phyloP scores from a whole-genome alignment of 2,329 filamentous ascomycete species.

The Diaporthe eres region DNA sequence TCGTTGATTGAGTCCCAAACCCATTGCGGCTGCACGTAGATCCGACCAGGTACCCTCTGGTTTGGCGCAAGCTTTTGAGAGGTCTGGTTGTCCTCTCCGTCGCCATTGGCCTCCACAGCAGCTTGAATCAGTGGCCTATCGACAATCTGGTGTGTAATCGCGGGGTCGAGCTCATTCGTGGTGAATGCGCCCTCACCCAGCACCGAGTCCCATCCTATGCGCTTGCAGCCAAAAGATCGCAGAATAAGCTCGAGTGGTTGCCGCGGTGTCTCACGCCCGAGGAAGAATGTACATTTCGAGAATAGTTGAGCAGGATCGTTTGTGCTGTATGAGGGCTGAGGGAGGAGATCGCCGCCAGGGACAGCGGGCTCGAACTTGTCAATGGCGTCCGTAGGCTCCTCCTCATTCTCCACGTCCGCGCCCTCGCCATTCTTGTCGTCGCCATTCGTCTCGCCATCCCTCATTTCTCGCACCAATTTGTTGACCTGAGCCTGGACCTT shows the following conservation, averaged over 20 bases:
- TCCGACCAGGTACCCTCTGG: constrained; percentile 88
- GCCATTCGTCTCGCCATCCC: constrained; percentile 60
- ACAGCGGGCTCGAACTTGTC: constrained; percentile 93
- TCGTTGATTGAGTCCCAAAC: constrained; percentile 98
- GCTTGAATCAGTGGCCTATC: constrained; percentile 85
- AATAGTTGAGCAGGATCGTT: constrained; percentile 83
- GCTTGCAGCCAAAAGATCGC: constrained; percentile 94
- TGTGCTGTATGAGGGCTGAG: constrained; percentile 79
- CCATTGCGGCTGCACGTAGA: constrained; percentile 97
- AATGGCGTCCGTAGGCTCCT: constrained; percentile 74
- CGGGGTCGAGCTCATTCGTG: constrained; percentile 85
- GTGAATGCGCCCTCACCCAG: constrained; percentile 95
- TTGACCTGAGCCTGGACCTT: constrained; percentile 76
- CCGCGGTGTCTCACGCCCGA: constrained; percentile 93
- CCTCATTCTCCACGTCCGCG: constrained; percentile 59
- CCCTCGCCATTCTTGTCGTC: constrained; percentile 58
- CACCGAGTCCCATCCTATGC: constrained; percentile 93
- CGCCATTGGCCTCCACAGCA: constrained; percentile 63
- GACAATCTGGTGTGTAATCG: constrained; percentile 96
- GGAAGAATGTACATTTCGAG: constrained; percentile 88
- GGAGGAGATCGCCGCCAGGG: constrained; percentile 86
- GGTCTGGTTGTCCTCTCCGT: constrained; percentile 73
- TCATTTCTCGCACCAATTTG: constrained; percentile 78
- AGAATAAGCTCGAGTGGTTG: constrained; percentile 94
- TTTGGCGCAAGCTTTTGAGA: constrained; percentile 71